Conservation (phyloP, 768 basidiomycete species). For the Rhodotorula taiwanensis region DNA sequence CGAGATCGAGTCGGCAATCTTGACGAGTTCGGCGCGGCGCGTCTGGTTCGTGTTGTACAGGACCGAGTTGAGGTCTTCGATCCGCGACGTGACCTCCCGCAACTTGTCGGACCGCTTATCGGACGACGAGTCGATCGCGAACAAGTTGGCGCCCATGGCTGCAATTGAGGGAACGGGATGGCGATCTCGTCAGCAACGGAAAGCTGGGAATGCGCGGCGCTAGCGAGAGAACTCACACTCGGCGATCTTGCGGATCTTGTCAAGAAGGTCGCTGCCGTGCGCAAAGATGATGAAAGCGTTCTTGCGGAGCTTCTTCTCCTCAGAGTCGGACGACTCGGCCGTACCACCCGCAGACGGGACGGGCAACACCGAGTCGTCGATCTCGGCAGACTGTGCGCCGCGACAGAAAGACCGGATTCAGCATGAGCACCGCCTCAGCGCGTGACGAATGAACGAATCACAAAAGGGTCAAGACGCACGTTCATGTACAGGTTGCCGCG, state of each 20-base stretch:
- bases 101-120: conserved; percentile 87
- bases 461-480: conserved; percentile 45
- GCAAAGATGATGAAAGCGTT: conserved; percentile 99
- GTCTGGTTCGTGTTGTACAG: conserved; percentile 81
- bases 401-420: background rate
- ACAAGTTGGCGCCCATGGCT: conserved; percentile 92
- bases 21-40: conserved; percentile 71
- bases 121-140: conserved; percentile 88
- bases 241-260: conserved; percentile 95
- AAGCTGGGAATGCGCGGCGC: background rate
- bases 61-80: conserved; percentile 84
- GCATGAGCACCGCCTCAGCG: background rate
- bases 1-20: conserved; percentile 72
- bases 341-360: conserved; percentile 51
- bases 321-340: conserved; percentile 51
- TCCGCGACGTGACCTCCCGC: conserved; percentile 73
- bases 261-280: conserved; percentile 76
- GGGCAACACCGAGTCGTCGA: conserved; percentile 84
- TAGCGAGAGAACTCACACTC: conserved; percentile 51
- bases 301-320: conserved; percentile 64
- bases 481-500: conserved; percentile 99
- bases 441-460: background rate
- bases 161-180: background rate
- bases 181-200: too few species aligned
- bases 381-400: conserved; percentile 62